phyloP scores from a whole-genome alignment of 441 rosid species.

The Kokia cookei region DNA sequence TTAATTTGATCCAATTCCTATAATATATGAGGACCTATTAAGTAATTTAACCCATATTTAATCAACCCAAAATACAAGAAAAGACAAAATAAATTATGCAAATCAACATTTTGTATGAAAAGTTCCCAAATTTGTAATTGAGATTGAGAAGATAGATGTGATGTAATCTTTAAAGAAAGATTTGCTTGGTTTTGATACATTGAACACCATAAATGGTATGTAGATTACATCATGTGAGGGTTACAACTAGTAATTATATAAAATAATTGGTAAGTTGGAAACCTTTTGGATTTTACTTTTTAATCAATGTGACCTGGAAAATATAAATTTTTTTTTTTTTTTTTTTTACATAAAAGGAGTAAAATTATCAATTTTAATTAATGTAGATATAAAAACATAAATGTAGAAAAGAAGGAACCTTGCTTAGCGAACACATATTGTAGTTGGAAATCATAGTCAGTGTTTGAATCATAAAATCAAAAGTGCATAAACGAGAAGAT shows the following conservation, averaged over 20 bases:
- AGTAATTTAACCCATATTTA: no score
- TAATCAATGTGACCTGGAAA: neutral
- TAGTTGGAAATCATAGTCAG: no score
- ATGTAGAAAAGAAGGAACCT: no score
- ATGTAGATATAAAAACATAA: no score
- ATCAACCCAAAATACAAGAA: neutral
- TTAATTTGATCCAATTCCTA: no score
- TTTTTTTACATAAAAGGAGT: no score
- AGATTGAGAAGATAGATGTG: neutral
- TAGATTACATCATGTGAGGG: neutral
- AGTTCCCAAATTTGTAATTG: neutral
- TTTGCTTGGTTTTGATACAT: neutral
- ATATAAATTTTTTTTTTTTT: neutral
- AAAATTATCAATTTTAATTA: no score
- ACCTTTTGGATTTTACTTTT: neutral
- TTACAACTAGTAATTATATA: no score
- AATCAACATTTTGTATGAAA: neutral
- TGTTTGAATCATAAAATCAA: no score
- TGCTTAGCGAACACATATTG: no score
- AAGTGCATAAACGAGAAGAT: no score
- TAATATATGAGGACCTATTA: no score
- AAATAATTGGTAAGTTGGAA: neutral
- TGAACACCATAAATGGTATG: neutral
- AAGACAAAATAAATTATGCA: slow-evolving; percentile 4
- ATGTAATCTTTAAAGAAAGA: neutral